phyloP scores from a whole-genome alignment of 2,329 filamentous ascomycete species.

The Apiospora marii region DNA sequence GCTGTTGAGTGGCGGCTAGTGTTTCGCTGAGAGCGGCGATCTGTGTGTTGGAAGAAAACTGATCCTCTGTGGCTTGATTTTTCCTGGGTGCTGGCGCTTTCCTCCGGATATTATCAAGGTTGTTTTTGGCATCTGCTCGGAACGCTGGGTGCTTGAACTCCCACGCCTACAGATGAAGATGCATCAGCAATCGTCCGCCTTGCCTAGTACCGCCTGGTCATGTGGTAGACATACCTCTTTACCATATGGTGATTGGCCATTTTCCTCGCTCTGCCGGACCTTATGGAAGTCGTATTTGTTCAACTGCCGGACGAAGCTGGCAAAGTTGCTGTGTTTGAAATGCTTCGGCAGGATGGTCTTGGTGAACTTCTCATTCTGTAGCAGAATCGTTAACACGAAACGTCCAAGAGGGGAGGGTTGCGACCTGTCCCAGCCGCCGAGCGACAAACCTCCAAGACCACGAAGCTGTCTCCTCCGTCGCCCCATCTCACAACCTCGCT shows the following conservation, averaged over 20 bases:
- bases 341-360: constrained; percentile 84
- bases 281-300: constrained; percentile 89
- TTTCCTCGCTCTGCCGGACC: constrained; percentile 90
- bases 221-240: constrained; percentile 66
- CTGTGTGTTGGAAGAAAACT: constrained; percentile 83
- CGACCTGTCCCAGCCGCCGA: neutral
- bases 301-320: constrained; percentile 78
- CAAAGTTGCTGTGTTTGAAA: constrained; percentile 86
- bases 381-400: constrained; percentile 10
- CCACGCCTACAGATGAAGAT: constrained; percentile 68
- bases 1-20: constrained; percentile 87
- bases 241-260: constrained; percentile 81
- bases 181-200: constrained; percentile 40
- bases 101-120: constrained; percentile 92
- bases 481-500: constrained; percentile 95
- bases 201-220: constrained; percentile 3
- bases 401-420: constrained; percentile 32
- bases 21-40: constrained; percentile 89
- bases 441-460: constrained; percentile 84
- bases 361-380: constrained; percentile 90
- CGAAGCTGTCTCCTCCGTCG: constrained; percentile 92
- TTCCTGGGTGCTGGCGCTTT: constrained; percentile 95
- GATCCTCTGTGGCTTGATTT: constrained; percentile 69
- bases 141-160: constrained; percentile 99
- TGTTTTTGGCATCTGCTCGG: constrained; percentile 93